These are phyloP conservation scores for Candida suzukii DNA, from an alignment of 805 yeast genomes.

Conservation along the genomic window DNA sequence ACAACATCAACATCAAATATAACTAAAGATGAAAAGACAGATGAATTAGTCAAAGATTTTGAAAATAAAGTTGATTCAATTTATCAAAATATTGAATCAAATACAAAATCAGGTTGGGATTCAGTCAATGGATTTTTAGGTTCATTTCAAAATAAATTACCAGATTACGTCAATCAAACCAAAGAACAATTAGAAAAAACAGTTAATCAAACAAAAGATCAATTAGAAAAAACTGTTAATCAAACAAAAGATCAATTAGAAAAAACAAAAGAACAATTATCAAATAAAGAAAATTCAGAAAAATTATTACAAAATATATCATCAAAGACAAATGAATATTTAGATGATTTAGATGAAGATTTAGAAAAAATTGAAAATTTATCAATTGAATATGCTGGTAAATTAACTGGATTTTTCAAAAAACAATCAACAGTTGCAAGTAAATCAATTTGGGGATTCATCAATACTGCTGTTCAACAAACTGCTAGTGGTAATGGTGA, in stretches of 20 bases:
- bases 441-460: slow-evolving; percentile 27
- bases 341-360: slow-evolving; percentile 68
- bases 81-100: slow-evolving; percentile 37
- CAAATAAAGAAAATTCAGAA: slow-evolving; percentile 9
- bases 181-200: slow-evolving; percentile 13
- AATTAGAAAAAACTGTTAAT: slow-evolving; percentile 5
- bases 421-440: slow-evolving; percentile 10
- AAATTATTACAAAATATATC: slow-evolving; percentile 20
- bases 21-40: slow-evolving; percentile 39
- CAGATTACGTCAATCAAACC: slow-evolving; percentile 17
- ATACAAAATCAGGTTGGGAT: slow-evolving; percentile 29
- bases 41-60: slow-evolving; percentile 48
- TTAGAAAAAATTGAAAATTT: slow-evolving; percentile 66
- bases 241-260: neutral
- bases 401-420: slow-evolving; percentile 48
- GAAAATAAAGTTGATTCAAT: slow-evolving; percentile 33
- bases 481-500: slow-evolving; percentile 13
- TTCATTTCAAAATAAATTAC: slow-evolving; percentile 24
- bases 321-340: slow-evolving; percentile 48
- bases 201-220: slow-evolving; percentile 3
- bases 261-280: no score
- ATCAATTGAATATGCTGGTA: slow-evolving; percentile 54
- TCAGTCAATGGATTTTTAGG: slow-evolving; percentile 28
- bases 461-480: neutral
- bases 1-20: neutral